Conservation (phyloP, 257 asterid species). For the Apocynum venetum region DNA sequence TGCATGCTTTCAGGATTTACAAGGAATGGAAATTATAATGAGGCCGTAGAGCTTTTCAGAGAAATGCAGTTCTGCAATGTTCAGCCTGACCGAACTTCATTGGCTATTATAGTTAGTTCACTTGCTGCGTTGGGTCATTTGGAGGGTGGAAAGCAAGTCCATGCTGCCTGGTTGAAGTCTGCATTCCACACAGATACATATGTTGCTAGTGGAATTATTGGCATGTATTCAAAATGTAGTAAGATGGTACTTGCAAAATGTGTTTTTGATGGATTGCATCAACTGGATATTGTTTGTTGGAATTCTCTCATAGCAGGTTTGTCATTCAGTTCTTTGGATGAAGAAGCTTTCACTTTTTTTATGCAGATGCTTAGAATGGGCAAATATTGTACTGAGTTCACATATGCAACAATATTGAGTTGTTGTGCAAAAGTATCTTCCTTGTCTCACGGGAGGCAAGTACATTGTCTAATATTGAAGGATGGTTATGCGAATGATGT, state of each 20-base stretch:
- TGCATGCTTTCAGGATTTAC: slow-evolving; percentile 61
- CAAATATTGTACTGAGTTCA: slow-evolving; percentile 47
- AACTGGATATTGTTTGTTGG: slow-evolving; percentile 52
- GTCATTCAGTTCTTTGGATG: slow-evolving; percentile 40
- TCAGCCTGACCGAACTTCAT: slow-evolving; percentile 56
- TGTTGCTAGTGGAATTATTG: slow-evolving; percentile 61
- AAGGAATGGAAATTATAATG: slow-evolving; percentile 45
- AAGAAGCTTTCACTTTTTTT: slow-evolving; percentile 48
- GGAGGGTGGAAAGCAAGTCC: slow-evolving; percentile 63
- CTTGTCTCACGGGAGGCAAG: slow-evolving; percentile 53
- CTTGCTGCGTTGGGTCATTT: slow-evolving; percentile 49
- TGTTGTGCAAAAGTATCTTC: slow-evolving; percentile 51
- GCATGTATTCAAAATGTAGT: slow-evolving; percentile 60
- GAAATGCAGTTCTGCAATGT: slow-evolving; percentile 58
- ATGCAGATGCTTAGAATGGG: slow-evolving; percentile 42
- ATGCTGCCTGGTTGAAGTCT: slow-evolving; percentile 41
- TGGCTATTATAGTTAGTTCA: slow-evolving; percentile 56
- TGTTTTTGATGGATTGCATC: slow-evolving; percentile 39
- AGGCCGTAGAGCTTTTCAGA: slow-evolving; percentile 51
- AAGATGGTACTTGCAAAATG: slow-evolving; percentile 40
- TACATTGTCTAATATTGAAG: slow-evolving; percentile 45
- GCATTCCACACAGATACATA: slow-evolving; percentile 37
- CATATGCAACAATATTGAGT: slow-evolving; percentile 49
- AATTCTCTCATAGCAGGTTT: slow-evolving; percentile 65
- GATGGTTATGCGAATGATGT: slow-evolving; percentile 45